Base-by-base conservation (phyloP, 257 asterid genomes). In the Forsythia suspensa region DNA sequence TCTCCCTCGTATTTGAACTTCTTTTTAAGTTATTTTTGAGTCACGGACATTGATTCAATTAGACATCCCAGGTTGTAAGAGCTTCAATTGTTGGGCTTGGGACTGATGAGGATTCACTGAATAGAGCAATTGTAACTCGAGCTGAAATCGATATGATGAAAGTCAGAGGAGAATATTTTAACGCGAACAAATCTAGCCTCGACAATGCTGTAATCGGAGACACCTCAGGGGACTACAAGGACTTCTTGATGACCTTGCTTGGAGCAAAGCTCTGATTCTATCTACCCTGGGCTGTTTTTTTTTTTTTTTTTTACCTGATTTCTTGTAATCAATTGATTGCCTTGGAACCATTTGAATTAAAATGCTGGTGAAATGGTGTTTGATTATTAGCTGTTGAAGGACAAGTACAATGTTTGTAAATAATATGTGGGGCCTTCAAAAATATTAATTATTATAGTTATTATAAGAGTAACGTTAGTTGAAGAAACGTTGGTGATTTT, bases 171-270 rank as follows among this genome's bases (percentile, higher is more conserved):
- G 97, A 89, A 77, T 94, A 91, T 80, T 84, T 86, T 38, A 77
- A 78, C 12, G 73, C 73, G 39, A 84, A 89, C 81, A 85, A 81
- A 44, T 39, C 82, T 24, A 85, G 89, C 57, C 78, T 94, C 42
- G 92, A 86, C 70, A 82, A 84, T 80, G 95, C 92, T 16, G 91
- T 94, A 59, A 86, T 80, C 29, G 94, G 82, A 3, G 98, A 94
- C 84, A 92, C 97, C 10, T 92, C 98, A 3, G 95, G 98, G 74
- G 90, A 92, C 78, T 94, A 92, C 87, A 87, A 81, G 90, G 89
- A 86, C 81, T 92, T 94, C 83, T 80, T 94, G 36, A 71, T 91
- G 88, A 85, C 97, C 71, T 84, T 94, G 83, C 90, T 94, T 40
- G 97, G 97, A 57, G 86, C 91, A 70, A 72, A 84, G 55, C 59